Base-by-base conservation (phyloP, 176 grass and related monocot genomes). In the Aegilops bicornis region DNA sequence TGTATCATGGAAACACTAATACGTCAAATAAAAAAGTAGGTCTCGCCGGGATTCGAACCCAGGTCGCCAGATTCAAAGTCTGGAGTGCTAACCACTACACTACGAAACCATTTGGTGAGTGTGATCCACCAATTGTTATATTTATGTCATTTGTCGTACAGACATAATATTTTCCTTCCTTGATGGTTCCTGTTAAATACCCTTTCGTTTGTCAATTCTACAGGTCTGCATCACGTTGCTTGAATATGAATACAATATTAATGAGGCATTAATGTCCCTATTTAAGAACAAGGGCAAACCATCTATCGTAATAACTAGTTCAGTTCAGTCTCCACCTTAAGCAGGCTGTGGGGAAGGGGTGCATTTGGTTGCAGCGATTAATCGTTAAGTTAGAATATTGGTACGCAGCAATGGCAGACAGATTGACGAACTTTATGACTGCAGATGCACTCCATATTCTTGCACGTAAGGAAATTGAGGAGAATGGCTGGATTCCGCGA, bases 31-130 rank as follows among this genome's bases (percentile, higher is more conserved):
- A 71, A 71, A 37, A 71, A 39, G 19, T 39, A 73, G 69, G 69
- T 43, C 37, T 43, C 69, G 22, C 91, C 90, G 92, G 94, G 97
- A 98, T 98, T 96, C 87, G 97, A 99, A 99, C 92, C 94, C 97
- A 98, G 90, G 94, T 99, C 85, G 90, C 97, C 90, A 96, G 92
- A 96, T 99, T 99, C 94, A 94, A 93, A 98, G 89, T 98, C 93
- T 93, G 91, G 95, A 98, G 95, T 95, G 95, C 91, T 98, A 98
- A 98, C 95, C 89, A 98, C 95, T 93, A 98, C 95, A 98, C 95
- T 76, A 76, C 45, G 45, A 54, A 54, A 52, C 43, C 43, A 20
- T 75, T 74, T 47, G 72, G 10, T 75, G 23, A 27, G 6, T 48
- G 12, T 75, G 6, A 3, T 47, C 40, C 23, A 1, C 8, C 19